A percentile compares a stretch with the other conserved stretches of the same genome.
Evolutionary conservation across 352 stramenopile genomes (phyloP).

Genomic region (Pythium apleroticum): DNA sequence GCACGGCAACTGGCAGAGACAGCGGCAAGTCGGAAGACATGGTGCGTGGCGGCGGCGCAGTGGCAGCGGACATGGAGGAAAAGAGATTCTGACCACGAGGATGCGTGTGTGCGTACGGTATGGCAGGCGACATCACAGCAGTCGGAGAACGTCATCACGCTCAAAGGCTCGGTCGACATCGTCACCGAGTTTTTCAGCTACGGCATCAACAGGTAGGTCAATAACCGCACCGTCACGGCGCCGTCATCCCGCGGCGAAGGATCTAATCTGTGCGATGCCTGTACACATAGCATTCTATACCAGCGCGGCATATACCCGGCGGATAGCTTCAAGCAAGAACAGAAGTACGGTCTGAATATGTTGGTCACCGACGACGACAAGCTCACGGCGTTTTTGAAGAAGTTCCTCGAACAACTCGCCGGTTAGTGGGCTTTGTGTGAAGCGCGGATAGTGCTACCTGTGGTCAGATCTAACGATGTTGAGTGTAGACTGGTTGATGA

Average conservation of each 20-base stretch:
- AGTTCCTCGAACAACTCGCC: constrained; percentile 91
- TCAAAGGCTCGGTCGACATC: constrained; percentile 98
- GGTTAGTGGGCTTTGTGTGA: constrained; percentile 33
- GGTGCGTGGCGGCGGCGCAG: constrained; percentile 10
- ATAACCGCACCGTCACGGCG: not conserved
- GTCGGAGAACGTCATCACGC: constrained; percentile 95
- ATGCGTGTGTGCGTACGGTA: not conserved
- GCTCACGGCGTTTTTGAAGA: constrained; percentile 94
- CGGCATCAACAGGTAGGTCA: constrained; percentile 94
- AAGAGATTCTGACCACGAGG: not conserved
- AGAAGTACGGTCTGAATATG: constrained; percentile 99
- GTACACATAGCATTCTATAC: constrained; percentile 84
- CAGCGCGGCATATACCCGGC: constrained; percentile 98
- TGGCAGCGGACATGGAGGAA: not conserved
- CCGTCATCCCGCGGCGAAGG: not conserved
- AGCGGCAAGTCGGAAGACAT: not conserved
- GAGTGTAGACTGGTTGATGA: constrained; percentile 90
- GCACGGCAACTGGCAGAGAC: constrained; percentile 6
- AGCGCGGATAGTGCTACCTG: not conserved
- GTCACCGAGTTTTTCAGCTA: constrained; percentile 99
- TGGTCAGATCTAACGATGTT: not conserved
- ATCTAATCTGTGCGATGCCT: not conserved
- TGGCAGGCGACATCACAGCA: constrained; percentile 63
- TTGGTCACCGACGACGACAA: constrained; percentile 97
- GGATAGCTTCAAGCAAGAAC: constrained; percentile 97